phyloP scores from a whole-genome alignment of 2,329 filamentous ascomycete species.

The Fusarium humuli region DNA sequence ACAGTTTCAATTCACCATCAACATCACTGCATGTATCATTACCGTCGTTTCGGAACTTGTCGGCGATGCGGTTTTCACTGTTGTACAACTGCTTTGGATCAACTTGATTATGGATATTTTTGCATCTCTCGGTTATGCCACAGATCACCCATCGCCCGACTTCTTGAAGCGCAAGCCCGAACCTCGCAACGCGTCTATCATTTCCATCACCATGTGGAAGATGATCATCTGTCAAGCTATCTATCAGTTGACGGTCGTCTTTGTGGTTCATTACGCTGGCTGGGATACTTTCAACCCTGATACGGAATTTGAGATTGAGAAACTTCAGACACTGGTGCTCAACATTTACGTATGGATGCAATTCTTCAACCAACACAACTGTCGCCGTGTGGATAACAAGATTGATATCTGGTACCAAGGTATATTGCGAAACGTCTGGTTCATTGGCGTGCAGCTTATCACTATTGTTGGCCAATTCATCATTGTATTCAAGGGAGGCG shows the following conservation, averaged over 20 bases:
- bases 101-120: conserved; percentile 79
- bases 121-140: conserved; percentile 72
- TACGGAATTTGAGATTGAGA: conserved; percentile 48
- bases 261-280: conserved; percentile 71
- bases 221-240: conserved; percentile 73
- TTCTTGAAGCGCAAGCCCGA: conserved; percentile 67
- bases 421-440: conserved; percentile 80
- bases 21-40: conserved; percentile 74
- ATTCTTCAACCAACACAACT: conserved; percentile 86
- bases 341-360: conserved; percentile 93
- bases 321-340: conserved; percentile 76
- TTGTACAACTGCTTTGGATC: conserved; percentile 76
- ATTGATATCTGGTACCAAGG: conserved; percentile 84
- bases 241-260: conserved; percentile 69
- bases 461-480: conserved; percentile 78
- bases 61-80: conserved; percentile 69
- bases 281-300: conserved; percentile 66
- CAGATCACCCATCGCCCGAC: conserved; percentile 68
- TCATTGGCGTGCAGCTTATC: conserved; percentile 73
- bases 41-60: conserved; percentile 74
- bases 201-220: conserved; percentile 74
- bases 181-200: conserved; percentile 76
- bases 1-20: conserved; percentile 75
- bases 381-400: conserved; percentile 83
- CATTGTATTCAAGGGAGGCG: conserved; percentile 77